Base-by-base conservation (phyloP, 257 asterid species). In the Primulina huaijiensis region DNA sequence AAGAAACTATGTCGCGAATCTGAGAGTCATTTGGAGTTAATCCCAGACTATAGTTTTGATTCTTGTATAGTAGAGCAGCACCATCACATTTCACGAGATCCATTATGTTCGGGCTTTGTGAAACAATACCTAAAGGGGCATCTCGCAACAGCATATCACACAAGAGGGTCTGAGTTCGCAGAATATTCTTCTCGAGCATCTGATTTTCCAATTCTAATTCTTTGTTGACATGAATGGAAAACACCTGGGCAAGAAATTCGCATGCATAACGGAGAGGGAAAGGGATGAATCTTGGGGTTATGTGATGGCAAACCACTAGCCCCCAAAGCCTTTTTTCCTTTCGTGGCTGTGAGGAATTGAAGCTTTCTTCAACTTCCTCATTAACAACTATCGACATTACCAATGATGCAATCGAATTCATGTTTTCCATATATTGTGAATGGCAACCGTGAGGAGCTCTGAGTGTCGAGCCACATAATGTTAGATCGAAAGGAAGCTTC, bases 261-360 rank as follows among this genome's bases (percentile, higher is more conserved):
- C 99, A 93, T 2, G 99, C 99, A 25, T 90, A 93, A n/a, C 99
- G 81, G 38, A 93, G 92, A 63, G 99, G 99, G 59, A 93, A 93
- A 14, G 99, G 99, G 78, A 93, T 94, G 57, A 93, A 93, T 79
- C 99, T 83, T 0, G 99, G 99, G 64, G 83, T 79, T 2, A 96
- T 85, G 77, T 93, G 81, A 71, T 93, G 99, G 83, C 99, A 93
- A 65, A 93, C 99, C 17, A 93, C 92, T 43, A 93, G 80, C 21
- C 99, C 99, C 99, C 99, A 93, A 7, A 93, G 94, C 79, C 86
- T 76, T 77, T 87, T 90, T 40, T 88, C 80, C 82, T 85, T 87
- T 33, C 79, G 92, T 3, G 88, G 82, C 56, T 71, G 87, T 3
- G 82, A 56, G 29, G 93, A 65, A 37, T 82, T 87, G 10, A 90